A percentile compares a stretch with the other conserved stretches of the same genome.
Conservation (phyloP, 2,329 filamentous ascomycete genomes). For the Metarhizium anisopliae region DNA sequence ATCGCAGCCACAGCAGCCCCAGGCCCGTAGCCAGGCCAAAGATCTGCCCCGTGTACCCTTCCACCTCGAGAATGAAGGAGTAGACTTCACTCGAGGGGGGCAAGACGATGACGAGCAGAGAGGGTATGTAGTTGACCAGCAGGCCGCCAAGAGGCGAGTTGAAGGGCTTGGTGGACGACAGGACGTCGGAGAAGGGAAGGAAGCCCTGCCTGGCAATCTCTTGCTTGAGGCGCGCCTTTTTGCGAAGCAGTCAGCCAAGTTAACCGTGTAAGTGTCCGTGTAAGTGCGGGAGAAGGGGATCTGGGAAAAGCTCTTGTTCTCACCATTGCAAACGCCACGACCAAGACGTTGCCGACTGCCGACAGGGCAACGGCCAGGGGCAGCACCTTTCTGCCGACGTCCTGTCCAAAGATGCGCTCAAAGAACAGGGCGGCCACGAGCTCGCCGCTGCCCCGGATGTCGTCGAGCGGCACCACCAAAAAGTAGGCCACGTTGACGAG, state of each 20-base stretch:
- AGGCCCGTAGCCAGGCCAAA: slow-evolving; percentile 46
- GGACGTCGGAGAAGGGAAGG: slow-evolving; percentile 49
- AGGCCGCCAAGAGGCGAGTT: slow-evolving; percentile 59
- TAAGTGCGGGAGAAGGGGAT: too few species aligned
- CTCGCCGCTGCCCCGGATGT: slow-evolving; percentile 58
- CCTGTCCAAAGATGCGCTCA: slow-evolving; percentile 50
- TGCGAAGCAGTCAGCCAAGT: neutral
- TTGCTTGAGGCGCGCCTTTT: slow-evolving; percentile 58
- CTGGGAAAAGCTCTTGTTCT: slow-evolving; percentile 10
- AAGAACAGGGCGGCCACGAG: slow-evolving; percentile 62
- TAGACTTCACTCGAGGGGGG: slow-evolving; percentile 59
- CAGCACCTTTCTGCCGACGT: slow-evolving; percentile 47
- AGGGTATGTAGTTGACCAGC: slow-evolving; percentile 60
- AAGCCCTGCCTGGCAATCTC: slow-evolving; percentile 66
- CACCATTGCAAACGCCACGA: slow-evolving; percentile 60
- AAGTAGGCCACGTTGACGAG: slow-evolving; percentile 3
- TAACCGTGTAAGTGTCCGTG: neutral
- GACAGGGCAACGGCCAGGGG: slow-evolving; percentile 59
- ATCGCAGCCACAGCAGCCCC: slow-evolving; percentile 53
- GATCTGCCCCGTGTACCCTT: slow-evolving; percentile 58
- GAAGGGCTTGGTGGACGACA: slow-evolving; percentile 59
- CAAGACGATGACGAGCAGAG: slow-evolving; percentile 54
- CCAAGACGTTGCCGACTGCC: slow-evolving; percentile 63
- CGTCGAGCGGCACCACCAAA: slow-evolving; percentile 52
- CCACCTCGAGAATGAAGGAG: slow-evolving; percentile 64